Percentiles rank a stretch among this genome's conserved stretches.
Conservation (phyloP, 2,329 filamentous ascomycete species). For the Dryadomyces quercus-mongolicae region DNA sequence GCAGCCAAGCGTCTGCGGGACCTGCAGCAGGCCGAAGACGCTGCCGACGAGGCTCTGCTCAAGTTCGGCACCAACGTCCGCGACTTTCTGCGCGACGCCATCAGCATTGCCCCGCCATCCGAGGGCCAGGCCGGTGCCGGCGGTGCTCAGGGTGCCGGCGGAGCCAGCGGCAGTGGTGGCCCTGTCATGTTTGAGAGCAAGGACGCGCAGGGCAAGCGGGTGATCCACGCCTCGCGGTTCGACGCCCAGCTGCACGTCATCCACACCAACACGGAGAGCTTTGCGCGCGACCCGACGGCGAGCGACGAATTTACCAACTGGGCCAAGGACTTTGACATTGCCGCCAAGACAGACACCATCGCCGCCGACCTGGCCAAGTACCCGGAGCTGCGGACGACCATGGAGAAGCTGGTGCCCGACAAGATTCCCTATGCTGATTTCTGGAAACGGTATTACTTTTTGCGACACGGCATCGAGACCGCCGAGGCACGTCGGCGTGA, state of each 20-base stretch:
- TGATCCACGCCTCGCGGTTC: slow-evolving; percentile 88
- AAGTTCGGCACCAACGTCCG: slow-evolving; percentile 84
- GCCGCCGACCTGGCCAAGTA: slow-evolving; percentile 74
- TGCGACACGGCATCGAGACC: slow-evolving; percentile 83
- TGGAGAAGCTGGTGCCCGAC: slow-evolving; percentile 95
- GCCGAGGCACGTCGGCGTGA: slow-evolving; percentile 83
- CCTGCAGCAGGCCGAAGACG: slow-evolving; percentile 84
- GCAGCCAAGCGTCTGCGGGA: slow-evolving; percentile 77
- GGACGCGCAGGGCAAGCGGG: slow-evolving; percentile 76
- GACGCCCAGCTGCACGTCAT: slow-evolving; percentile 95
- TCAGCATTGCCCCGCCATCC: slow-evolving; percentile 69
- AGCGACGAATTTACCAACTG: slow-evolving; percentile 65
- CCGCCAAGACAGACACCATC: slow-evolving; percentile 75
- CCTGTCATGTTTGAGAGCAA: slow-evolving; percentile 87
- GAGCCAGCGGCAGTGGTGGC: slow-evolving; percentile 26
- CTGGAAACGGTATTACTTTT: slow-evolving; percentile 92
- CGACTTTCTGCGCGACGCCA: slow-evolving; percentile 81
- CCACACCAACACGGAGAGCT: slow-evolving; percentile 72
- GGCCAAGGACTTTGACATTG: slow-evolving; percentile 63
- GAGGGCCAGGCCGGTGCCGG: slow-evolving; percentile 29
- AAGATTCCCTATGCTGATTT: slow-evolving; percentile 80
- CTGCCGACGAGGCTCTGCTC: slow-evolving; percentile 86
- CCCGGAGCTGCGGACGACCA: slow-evolving; percentile 69
- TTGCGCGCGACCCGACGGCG: slow-evolving; percentile 62
- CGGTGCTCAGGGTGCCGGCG: slow-evolving; percentile 24